phyloP scores from a whole-genome alignment of 1,284 basidiomycete genomes.

The Tilletia walkeri region DNA sequence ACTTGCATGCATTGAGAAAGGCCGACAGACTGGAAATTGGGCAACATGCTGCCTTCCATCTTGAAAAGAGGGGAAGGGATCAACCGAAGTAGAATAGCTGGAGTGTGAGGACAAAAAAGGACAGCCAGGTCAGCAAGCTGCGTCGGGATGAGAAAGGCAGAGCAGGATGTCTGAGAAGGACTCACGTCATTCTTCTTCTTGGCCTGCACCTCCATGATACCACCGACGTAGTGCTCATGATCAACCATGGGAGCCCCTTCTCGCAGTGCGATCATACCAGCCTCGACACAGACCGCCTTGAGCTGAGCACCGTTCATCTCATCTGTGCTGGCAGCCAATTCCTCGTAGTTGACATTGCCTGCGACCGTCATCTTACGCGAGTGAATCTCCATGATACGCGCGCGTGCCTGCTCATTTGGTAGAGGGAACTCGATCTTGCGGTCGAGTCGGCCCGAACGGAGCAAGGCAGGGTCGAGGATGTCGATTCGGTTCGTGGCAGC shows the following conservation, averaged over 20 bases:
- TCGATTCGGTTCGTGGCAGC: constrained; percentile 98
- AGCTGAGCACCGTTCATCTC: constrained; percentile 72
- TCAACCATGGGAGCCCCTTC: constrained; percentile 73
- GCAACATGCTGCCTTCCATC: background rate
- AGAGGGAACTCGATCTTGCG: constrained; percentile 79
- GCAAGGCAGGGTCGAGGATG: constrained; percentile 79
- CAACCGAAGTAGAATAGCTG: constrained; percentile 18
- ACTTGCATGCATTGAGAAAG: too few species aligned
- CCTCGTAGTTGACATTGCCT: constrained; percentile 72
- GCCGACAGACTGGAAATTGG: too few species aligned
- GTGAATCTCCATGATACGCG: constrained; percentile 74
- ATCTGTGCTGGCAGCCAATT: constrained; percentile 71
- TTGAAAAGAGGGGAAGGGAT: background rate
- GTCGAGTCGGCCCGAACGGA: constrained; percentile 73
- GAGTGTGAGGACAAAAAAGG: background rate
- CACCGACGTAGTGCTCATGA: constrained; percentile 55
- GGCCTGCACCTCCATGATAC: constrained; percentile 55
- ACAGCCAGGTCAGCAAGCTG: background rate
- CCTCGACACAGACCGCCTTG: constrained; percentile 75
- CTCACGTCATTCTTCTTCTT: constrained; percentile 54
- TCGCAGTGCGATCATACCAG: constrained; percentile 94
- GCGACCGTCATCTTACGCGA: constrained; percentile 88
- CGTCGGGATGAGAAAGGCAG: background rate
- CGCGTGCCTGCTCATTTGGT: constrained; percentile 71
- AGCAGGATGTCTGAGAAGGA: background rate